Evolutionary conservation across 2,329 filamentous ascomycete species (phyloP), one percentile per base, ranked within the genome.

Genomic region (Fusarium newnesense): DNA sequence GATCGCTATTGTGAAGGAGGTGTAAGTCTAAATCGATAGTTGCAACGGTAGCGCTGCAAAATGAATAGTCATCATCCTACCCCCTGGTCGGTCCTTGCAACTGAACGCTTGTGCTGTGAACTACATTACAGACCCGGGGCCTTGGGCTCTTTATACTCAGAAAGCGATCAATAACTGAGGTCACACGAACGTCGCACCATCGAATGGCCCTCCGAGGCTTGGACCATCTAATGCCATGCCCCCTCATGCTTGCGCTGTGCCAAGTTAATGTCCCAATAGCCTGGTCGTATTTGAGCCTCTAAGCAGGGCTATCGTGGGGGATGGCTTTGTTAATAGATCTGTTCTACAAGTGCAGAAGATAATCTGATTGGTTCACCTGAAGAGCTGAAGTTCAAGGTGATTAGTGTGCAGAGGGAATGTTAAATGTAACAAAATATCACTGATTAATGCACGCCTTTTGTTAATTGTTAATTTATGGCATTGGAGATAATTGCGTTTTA

Each of bases 331-430:
- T 59, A 60, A 69, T 53, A 42, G 59, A 52, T 60, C 43, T 61
- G 39, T 65, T 64, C 42, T 65, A 50, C 21, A 56, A 64, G 56
- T 30, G 40, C 50, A 34, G 40, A 36, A 40, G 34, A 7, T 34
- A 60, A 30, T n/a, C 32, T 76, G 67, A 76, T 76, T 76, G 72
- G 74, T 50, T 46, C 46, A 53, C 24, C 24, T 24, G 39, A 36
- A 32, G 46, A 65, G 60, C 52, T 69, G 67, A 69, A 70, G 52
- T 24, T n/a, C 21, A 64, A 54, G 64, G 42, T 63, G 42, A 60
- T 50, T 60, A 60, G 49, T 30, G 47, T 26, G n/a, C 10, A 24
- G 19, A 37, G 39, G 37, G 34, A 40, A 36, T 26, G n/a, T 26
- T 21, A 39, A 39, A 15, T 28, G 50, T 40, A 40, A n/a, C 24